Evolutionary conservation across 2,329 filamentous ascomycete species (phyloP).

Genomic region (Ophiostoma montium): DNA sequence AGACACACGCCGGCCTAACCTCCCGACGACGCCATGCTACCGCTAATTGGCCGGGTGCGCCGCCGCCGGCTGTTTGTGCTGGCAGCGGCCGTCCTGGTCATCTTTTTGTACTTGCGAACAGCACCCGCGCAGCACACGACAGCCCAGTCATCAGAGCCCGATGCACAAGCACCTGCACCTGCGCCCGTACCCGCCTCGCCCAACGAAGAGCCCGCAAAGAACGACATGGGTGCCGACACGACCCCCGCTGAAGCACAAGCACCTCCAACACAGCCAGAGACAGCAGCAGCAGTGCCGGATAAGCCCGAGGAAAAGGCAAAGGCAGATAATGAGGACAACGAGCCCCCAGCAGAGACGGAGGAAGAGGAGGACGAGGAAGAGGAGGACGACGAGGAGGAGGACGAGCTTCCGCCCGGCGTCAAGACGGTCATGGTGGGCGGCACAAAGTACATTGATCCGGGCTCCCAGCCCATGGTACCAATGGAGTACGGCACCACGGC

Average conservation of each 20-base stretch:
- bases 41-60: no score
- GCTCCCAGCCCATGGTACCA: constrained; percentile 2
- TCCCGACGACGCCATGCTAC: no score
- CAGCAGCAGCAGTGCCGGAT: background rate
- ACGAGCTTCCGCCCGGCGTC: background rate
- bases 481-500: constrained; percentile 24
- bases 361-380: background rate
- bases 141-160: no score
- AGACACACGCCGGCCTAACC: no score
- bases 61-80: no score
- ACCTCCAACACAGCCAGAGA: background rate
- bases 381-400: no score
- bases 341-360: background rate
- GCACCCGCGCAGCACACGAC: no score
- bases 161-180: background rate
- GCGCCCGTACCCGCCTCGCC: no score
- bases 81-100: no score
- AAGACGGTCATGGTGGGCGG: background rate
- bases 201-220: background rate
- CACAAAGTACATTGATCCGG: background rate
- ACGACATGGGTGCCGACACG: no score
- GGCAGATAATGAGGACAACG: background rate
- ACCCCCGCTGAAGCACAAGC: background rate
- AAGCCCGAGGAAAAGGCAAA: no score
- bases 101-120: no score